Conservation (phyloP, 1,284 basidiomycete genomes). For the Rhodotorula mucilaginosa region DNA sequence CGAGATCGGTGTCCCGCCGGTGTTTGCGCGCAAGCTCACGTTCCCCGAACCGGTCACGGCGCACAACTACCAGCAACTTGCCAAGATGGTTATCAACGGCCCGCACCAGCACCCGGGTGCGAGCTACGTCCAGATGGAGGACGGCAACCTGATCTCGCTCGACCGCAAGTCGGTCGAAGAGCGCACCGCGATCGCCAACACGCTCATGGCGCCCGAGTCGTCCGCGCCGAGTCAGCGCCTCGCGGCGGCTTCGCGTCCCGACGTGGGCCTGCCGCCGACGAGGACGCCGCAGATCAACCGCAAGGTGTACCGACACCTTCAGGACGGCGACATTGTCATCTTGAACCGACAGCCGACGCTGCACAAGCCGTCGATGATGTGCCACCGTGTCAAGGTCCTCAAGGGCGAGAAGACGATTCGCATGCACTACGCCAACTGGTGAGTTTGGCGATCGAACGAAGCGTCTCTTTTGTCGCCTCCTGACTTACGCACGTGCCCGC, state of each 20-base stretch:
- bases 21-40: conserved; percentile 95
- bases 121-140: conserved; percentile 90
- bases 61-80: conserved; percentile 83
- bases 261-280: conserved; percentile 45
- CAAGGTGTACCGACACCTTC: conserved; percentile 94
- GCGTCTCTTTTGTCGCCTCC: background rate
- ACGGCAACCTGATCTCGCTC: conserved; percentile 79
- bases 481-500: background rate
- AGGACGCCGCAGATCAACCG: conserved; percentile 68
- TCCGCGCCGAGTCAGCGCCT: conserved; percentile 20
- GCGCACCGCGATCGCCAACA: conserved; percentile 93
- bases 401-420: conserved; percentile 97
- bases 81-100: conserved; percentile 88
- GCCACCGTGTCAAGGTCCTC: conserved; percentile 87
- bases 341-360: conserved; percentile 97
- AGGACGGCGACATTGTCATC: conserved; percentile 92
- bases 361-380: conserved; percentile 99
- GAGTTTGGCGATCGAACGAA: conserved; percentile 44
- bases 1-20: conserved; percentile 96
- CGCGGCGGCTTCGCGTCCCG: conserved; percentile 51
- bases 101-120: conserved; percentile 89
- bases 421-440: conserved; percentile 99
- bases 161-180: conserved; percentile 83
- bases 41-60: conserved; percentile 96
- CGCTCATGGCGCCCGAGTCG: conserved; percentile 74